Base-by-base conservation (phyloP, 306 rosid species). In the Sicyos baderoa region DNA sequence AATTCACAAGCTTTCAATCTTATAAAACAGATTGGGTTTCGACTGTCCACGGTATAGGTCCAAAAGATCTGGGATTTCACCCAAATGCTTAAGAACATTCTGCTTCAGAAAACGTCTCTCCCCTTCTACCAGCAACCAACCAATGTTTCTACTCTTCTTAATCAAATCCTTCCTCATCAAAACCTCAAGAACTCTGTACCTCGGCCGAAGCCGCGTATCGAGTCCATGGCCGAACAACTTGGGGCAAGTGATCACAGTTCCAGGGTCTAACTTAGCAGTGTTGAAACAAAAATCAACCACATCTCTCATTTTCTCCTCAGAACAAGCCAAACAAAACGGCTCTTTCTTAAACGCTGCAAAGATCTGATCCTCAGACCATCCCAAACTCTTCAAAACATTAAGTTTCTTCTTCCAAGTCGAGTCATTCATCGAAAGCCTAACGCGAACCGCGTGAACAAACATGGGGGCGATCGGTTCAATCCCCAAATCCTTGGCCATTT, bases 331-430 rank as follows among this genome's bases (percentile, higher is more conserved):
- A 69, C 4, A 69, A 16, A 0, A 4, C 7, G 77, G 77, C 9
- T 37, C 27, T 50, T 19, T 50, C 54, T 63, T 64, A 6, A 69
- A 68, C 5, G 63, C 58, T 12, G 7, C 18, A 7, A 48, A 37
- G 59, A 76, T 40, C 5, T 48, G 74, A 16, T 68, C 21, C 21
- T 76, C 79, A 3, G 79, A 69, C 74, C 74, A 76, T 18, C 79
- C 79, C 22, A 68, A 76, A 35, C 74, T 69, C 75, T 76, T 76
- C 10, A 69, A 69, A 40, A 68, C 53, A 10, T 58, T 29, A 8
- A 76, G 8, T 69, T 76, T 76, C 23, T 48, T 74, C 16, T 23
- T 63, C 77, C 72, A 63, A 21, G 48, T 64, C 14, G 77, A 21
- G 17, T 74, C 77, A 1, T 42, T 40, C 45, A 40, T 40, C 11